These are phyloP conservation scores for Aspergillus eucalypticola DNA, from an alignment of 2,329 filamentous ascomycete genomes.

Conservation along the genomic window DNA sequence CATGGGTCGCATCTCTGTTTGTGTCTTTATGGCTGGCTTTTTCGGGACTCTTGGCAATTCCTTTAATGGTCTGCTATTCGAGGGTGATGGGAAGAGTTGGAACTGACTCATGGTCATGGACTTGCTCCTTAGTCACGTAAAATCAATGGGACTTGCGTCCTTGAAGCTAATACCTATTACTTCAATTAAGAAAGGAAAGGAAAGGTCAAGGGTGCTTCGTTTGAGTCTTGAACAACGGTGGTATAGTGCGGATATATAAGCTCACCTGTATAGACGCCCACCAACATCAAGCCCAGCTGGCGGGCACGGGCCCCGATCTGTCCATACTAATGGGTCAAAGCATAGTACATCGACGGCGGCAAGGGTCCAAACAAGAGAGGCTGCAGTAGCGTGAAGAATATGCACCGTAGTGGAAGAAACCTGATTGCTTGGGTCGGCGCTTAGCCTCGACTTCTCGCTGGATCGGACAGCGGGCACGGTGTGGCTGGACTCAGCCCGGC, in stretches of 20 bases:
- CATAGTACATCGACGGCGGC: constrained; percentile 9
- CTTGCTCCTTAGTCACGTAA: neutral
- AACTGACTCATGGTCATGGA: constrained; percentile 38
- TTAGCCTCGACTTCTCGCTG: constrained; percentile 24
- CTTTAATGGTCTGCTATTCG: constrained; percentile 29
- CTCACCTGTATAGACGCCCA: too few relatives aligned
- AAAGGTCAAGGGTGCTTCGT: too few relatives aligned
- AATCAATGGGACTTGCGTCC: constrained; percentile 1
- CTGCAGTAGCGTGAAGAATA: constrained; percentile 23
- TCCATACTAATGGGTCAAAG: too few relatives aligned
- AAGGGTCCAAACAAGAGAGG: constrained; percentile 27
- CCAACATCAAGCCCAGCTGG: too few relatives aligned
- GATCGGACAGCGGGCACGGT: constrained; percentile 24
- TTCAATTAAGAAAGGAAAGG: neutral
- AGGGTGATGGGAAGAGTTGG: constrained; percentile 43
- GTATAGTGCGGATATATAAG: too few relatives aligned
- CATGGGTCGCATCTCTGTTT: constrained; percentile 30
- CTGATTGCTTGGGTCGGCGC: constrained; percentile 28
- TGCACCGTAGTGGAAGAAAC: constrained; percentile 18
- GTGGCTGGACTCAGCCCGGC: neutral
- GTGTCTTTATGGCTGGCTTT: constrained; percentile 24
- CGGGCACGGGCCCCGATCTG: too few relatives aligned
- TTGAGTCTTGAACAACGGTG: too few relatives aligned
- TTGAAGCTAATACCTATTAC: neutral
- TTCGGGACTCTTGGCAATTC: constrained; percentile 36